phyloP scores from a whole-genome alignment of 257 asterid genomes.

The Petunia axillaris region DNA sequence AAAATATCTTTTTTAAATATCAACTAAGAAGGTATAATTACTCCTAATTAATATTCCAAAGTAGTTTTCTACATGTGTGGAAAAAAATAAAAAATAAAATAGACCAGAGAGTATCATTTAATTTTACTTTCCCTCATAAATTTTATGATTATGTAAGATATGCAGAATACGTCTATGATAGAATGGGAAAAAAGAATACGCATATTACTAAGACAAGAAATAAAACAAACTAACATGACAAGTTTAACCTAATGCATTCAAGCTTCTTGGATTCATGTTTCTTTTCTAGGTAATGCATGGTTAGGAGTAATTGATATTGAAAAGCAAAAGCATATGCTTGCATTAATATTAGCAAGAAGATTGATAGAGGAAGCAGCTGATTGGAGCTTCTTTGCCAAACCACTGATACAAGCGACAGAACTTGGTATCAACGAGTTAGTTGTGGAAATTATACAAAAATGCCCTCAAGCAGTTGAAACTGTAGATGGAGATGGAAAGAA shows the following conservation, averaged over 20 bases:
- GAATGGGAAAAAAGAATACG: background rate
- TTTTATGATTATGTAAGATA: too few species aligned
- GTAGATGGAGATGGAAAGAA: constrained; percentile 5
- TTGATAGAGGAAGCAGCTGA: constrained; percentile 8
- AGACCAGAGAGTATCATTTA: too few species aligned
- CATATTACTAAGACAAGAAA: background rate
- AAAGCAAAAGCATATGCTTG: constrained; percentile 26
- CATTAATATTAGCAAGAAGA: constrained; percentile 24
- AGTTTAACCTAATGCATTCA: background rate
- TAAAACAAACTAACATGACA: background rate
- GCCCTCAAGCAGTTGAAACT: constrained; percentile 17
- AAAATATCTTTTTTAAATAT: too few species aligned
- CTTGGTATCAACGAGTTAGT: background rate
- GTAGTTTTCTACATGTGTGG: too few species aligned
- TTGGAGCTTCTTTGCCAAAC: constrained; percentile 21
- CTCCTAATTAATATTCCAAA: too few species aligned
- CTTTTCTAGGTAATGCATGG: constrained; percentile 20
- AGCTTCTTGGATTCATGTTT: too few species aligned
- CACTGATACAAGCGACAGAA: constrained; percentile 18
- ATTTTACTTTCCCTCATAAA: too few species aligned
- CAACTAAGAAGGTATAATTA: too few species aligned
- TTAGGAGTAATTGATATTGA: constrained; percentile 1
- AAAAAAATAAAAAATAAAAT: too few species aligned
- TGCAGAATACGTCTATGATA: background rate
- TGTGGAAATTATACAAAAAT: background rate